Evolutionary conservation across 306 rosid genomes (phyloP).

Genomic region (Quercus alba): DNA sequence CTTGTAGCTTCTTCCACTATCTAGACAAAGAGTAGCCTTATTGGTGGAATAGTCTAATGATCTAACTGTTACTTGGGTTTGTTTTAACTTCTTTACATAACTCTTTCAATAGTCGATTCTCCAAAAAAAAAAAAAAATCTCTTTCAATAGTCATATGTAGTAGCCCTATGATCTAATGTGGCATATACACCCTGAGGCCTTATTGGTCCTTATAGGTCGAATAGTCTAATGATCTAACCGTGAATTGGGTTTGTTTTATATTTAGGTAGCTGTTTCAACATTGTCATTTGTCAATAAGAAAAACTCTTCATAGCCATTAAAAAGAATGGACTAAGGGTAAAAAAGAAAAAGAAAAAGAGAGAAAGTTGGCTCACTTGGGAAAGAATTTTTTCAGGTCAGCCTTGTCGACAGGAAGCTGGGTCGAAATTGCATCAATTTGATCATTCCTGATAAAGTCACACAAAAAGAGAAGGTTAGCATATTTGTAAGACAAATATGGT

Average conservation of each 20-base stretch:
- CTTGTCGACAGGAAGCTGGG: slow-evolving; percentile 56
- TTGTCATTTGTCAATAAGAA: neutral
- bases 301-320: neutral
- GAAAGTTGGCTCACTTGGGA: slow-evolving; percentile 36
- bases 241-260: neutral
- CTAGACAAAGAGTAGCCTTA: neutral
- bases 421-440: slow-evolving; percentile 59
- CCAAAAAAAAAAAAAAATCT: no score
- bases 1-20: neutral
- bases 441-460: slow-evolving; percentile 34
- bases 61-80: neutral
- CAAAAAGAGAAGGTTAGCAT: neutral
- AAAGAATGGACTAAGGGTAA: neutral
- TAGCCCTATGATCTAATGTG: no score
- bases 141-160: no score
- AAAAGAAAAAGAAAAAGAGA: no score
- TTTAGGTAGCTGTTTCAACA: neutral
- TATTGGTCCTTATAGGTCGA: neutral
- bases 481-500: neutral
- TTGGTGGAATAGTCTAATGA: neutral
- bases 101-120: no score
- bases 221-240: neutral
- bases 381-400: slow-evolving; percentile 51
- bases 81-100: neutral
- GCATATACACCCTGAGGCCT: no score